Base-by-base conservation (phyloP, 345 rosid genomes). In the Luvunga scandens region DNA sequence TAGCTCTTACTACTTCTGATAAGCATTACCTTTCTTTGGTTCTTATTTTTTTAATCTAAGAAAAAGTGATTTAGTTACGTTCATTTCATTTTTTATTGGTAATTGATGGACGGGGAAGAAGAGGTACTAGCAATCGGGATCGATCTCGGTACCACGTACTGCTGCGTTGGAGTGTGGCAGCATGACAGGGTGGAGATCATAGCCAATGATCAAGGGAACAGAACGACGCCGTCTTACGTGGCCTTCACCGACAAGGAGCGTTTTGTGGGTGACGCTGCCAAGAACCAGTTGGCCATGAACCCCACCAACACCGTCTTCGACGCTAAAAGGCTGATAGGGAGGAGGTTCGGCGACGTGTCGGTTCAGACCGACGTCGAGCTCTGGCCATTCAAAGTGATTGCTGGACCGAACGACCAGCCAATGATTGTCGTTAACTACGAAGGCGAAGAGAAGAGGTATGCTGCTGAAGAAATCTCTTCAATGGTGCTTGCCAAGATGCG, bases 331-430 rank as follows among this genome's bases (percentile, higher is more conserved):
- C 83, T 91, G 86, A 91, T 91, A 61, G 94, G 94, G 2, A 86
- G 94, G 70, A 80, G 91, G 50, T 88, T 79, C 66, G 83, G 69
- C 12, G 94, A 91, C 42, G 42, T 87, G 22, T 80, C 91, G 19
- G 92, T 91, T 14, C 92, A 91, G 78, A 77, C 86, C 36, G 92
- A 91, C 73, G 83, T 85, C 16, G 81, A 85, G 79, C 83, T 85
- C 48, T 89, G 90, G 91, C 92, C 94, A 0, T 91, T 89, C 67
- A n/a, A n/a, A n/a, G n/a, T n/a, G n/a, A n/a, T n/a, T n/a, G n/a
- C n/a, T n/a, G n/a, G n/a, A n/a, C n/a, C n/a, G n/a, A n/a, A n/a
- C n/a, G n/a, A n/a, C n/a, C n/a, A n/a, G n/a, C n/a, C n/a, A n/a
- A n/a, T n/a, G n/a, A n/a, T n/a, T n/a, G n/a, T n/a, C n/a, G n/a